Percentiles rank a stretch among this genome's conserved stretches.
These are phyloP conservation scores for Rosa chinensis DNA, from an alignment of 306 rosid species.

Conservation along the genomic window DNA sequence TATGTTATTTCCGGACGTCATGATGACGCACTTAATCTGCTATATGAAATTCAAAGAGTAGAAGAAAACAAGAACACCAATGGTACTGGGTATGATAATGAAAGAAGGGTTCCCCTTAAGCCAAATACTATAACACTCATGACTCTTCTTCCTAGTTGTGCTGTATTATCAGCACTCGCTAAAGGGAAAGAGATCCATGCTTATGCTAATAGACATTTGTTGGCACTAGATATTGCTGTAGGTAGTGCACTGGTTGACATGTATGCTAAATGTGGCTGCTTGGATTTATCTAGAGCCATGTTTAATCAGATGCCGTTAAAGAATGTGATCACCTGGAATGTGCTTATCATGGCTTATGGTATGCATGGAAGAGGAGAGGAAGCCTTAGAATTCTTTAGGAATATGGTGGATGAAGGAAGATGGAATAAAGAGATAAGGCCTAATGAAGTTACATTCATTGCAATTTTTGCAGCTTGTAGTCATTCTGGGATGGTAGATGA, in stretches of 20 bases:
- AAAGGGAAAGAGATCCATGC: conserved; percentile 87
- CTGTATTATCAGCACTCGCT: conserved; percentile 58
- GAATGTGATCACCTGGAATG: conserved; percentile 85
- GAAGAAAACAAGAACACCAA: conserved; percentile 10
- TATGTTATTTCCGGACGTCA: conserved; percentile 56
- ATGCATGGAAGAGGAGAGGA: conserved; percentile 84
- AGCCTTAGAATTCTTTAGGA: conserved; percentile 57
- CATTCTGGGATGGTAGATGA: conserved; percentile 68
- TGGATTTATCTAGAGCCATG: conserved; percentile 50
- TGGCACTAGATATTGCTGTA: conserved; percentile 69
- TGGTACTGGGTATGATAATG: conserved; percentile 32
- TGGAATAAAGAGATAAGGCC: conserved; percentile 44
- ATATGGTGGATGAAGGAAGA: conserved; percentile 53
- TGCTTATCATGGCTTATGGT: conserved; percentile 81
- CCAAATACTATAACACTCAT: conserved; percentile 82
- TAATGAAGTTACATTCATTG: conserved; percentile 60
- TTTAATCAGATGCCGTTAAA: conserved; percentile 66
- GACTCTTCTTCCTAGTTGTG: conserved; percentile 85
- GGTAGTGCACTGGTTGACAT: conserved; percentile 85
- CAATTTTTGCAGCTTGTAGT: conserved; percentile 66
- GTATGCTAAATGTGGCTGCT: conserved; percentile 89
- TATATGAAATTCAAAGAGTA: conserved; percentile 52
- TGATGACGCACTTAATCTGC: conserved; percentile 62
- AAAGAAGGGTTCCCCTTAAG: conserved; percentile 37
- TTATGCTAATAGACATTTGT: conserved; percentile 59